Percentiles rank a stretch among this genome's conserved stretches.
phyloP scores from a whole-genome alignment of 2,329 filamentous ascomycete genomes.

The Meredithiella fracta region DNA sequence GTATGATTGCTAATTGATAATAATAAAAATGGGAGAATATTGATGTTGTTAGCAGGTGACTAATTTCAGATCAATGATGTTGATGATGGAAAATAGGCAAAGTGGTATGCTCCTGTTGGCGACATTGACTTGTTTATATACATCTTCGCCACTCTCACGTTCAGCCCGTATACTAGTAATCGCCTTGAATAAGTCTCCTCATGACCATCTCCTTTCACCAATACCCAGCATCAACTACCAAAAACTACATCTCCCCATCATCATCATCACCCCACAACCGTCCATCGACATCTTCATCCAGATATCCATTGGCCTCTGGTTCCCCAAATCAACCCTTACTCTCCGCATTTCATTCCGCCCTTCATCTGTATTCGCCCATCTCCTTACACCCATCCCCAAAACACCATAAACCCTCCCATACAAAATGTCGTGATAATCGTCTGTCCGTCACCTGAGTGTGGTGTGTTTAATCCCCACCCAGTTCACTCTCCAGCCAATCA shows the following conservation, averaged over 20 bases:
- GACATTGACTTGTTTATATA: background rate
- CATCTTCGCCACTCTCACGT: background rate
- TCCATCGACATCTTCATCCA: background rate
- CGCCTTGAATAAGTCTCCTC: background rate
- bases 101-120: background rate
- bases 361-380: background rate
- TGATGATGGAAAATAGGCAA: background rate
- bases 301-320: background rate
- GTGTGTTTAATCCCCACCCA: constrained; percentile 1
- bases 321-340: background rate
- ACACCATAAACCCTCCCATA: too few species aligned
- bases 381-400: background rate
- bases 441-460: constrained; percentile 10
- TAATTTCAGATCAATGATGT: background rate
- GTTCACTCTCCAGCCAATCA: background rate
- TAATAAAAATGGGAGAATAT: background rate
- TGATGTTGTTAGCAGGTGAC: background rate
- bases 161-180: background rate
- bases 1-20: too few species aligned
- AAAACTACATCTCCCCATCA: background rate
- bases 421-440: constrained; percentile 2
- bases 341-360: background rate
- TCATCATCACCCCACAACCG: constrained; percentile 4
- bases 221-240: background rate
- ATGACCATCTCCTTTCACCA: background rate